Conservation (phyloP, 1,284 basidiomycete species). For the Marasmius sp. region DNA sequence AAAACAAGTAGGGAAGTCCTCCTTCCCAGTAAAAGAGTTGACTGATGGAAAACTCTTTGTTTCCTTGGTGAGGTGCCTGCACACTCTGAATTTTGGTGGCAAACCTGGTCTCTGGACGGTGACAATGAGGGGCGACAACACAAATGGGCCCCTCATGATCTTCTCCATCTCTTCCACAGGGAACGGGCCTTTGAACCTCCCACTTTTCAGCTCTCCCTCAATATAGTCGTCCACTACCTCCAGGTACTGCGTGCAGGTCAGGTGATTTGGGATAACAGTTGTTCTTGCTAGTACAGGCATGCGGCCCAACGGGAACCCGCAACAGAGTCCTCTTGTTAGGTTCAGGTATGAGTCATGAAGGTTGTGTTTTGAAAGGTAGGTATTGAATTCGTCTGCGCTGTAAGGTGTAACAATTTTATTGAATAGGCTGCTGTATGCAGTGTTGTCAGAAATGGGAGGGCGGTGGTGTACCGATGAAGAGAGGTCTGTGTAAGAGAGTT, state of each 20-base stretch:
- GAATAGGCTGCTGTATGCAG: too few relatives aligned
- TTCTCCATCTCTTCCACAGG: background rate
- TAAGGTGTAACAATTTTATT: background rate
- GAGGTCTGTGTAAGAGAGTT: slow-evolving; percentile 2
- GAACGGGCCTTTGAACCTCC: slow-evolving; percentile 14
- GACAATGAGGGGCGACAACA: slow-evolving; percentile 11
- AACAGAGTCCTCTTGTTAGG: background rate
- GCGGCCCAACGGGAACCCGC: background rate
- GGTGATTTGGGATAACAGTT: slow-evolving; percentile 10
- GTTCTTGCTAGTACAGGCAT: background rate
- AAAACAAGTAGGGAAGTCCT: slow-evolving; percentile 8
- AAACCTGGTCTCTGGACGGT: background rate
- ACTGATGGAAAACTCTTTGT: background rate
- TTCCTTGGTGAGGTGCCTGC: slow-evolving; percentile 8
- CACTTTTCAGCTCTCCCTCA: background rate
- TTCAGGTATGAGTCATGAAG: background rate
- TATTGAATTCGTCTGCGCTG: background rate
- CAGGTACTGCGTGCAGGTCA: background rate
- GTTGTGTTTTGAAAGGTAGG: background rate
- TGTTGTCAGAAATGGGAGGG: too few relatives aligned
- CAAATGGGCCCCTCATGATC: too few relatives aligned
- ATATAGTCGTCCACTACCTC: slow-evolving; percentile 8
- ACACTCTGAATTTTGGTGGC: slow-evolving; percentile 2
- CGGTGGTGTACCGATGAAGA: background rate
- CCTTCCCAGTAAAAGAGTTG: background rate